Evolutionary conservation across 225 moss, liverwort and hornwort genomes (phyloP), one percentile per base, ranked within the genome.

Genomic region (Marchantia paleacea): DNA sequence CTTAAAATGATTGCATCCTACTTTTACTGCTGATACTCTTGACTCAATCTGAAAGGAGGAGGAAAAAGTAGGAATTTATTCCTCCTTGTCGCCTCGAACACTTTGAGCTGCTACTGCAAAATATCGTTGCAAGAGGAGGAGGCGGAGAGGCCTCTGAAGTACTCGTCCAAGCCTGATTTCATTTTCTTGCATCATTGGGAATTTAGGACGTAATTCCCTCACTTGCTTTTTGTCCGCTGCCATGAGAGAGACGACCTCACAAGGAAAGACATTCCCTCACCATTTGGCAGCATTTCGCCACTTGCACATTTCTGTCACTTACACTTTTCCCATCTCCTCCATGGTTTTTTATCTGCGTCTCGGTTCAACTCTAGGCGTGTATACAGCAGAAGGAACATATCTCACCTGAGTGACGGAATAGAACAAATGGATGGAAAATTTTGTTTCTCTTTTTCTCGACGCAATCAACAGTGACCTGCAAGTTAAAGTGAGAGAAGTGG

Each of bases 211-310:
- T 20, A 63, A 19, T 3, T 20, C 11, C 24, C n/a, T 19, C 63
- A 5, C 63, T 4, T 63, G 63, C 63, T 63, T 63, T 63, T 63
- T 63, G 63, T 63, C 63, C 63, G 24, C 63, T 24, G 24, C 63
- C 63, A 63, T n/a, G n/a, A 24, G 63, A 4, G 63, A 63, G 63
- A 63, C n/a, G 63, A 63, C n/a, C 63, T 63, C 63, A 63, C 63
- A 63, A 20, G 63, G n/a, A 63, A 63, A 63, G 63, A 63, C 63
- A 63, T 63, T 63, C 63, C 22, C 63, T 63, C 8, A 3, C 20
- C 18, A 63, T 63, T 55, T 63, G 24, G 22, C 20, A 63, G 22
- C 63, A 63, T 63, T 14, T 24, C 22, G 63, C n/a, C 20, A 63
- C 63, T 63, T 19, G 20, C 18, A 24, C 63, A 57, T 57, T 19